These are phyloP conservation scores for Eucalyptus viminalis DNA, from an alignment of 345 rosid species.

Conservation along the genomic window DNA sequence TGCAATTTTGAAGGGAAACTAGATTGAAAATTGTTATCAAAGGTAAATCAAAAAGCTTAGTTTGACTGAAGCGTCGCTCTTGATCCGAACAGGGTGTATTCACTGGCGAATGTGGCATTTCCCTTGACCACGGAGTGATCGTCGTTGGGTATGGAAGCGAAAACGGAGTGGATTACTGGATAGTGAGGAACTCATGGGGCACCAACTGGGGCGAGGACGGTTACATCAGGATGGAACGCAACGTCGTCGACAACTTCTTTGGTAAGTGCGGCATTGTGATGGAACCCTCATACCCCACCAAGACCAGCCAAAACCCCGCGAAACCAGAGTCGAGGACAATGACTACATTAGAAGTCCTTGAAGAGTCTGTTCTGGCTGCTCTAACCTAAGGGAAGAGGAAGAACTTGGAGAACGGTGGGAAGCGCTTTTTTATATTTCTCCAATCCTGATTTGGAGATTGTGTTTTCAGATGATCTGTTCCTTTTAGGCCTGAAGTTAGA, in stretches of 20 bases:
- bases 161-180: conserved; percentile 71
- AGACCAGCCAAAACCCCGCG: conserved; percentile 74
- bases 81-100: conserved; percentile 55
- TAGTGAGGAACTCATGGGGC: conserved; percentile 81
- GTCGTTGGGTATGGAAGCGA: conserved; percentile 82
- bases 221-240: conserved; percentile 65
- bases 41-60: background rate
- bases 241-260: conserved; percentile 3
- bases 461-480: background rate
- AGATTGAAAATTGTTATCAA: background rate
- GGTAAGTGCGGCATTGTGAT: conserved; percentile 91
- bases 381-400: background rate
- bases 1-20: background rate
- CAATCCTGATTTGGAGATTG: background rate
- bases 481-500: background rate
- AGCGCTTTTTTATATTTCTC: background rate
- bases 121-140: conserved; percentile 71
- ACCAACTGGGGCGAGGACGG: conserved; percentile 57
- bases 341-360: background rate
- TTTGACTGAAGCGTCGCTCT: background rate
- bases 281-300: conserved; percentile 78
- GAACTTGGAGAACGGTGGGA: background rate
- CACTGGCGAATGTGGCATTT: conserved; percentile 54
- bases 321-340: conserved; percentile 54
- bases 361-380: background rate